Base-by-base conservation (phyloP, 345 rosid species). In the Aquilaria sinensis region DNA sequence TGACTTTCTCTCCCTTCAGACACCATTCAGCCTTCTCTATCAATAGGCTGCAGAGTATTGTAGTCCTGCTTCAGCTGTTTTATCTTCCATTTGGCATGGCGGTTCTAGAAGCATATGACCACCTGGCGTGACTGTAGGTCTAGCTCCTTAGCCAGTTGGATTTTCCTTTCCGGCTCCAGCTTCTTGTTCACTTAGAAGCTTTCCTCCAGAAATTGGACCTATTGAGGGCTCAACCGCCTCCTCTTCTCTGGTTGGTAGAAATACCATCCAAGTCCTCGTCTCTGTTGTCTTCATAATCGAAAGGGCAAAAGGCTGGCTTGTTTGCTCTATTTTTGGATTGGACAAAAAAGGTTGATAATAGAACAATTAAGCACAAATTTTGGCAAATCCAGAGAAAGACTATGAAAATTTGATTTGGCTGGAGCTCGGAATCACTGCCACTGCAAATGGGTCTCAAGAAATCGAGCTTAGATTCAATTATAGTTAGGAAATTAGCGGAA, bases 91-190 rank as follows among this genome's bases (percentile, higher is more conserved):
- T 80, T 72, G n/a, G 92, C 92, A 12, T 87, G 76, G 31, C 89
- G 82, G 70, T 81, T 86, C 67, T 83, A 82, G 55, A 86, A 83
- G 89, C 92, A 86, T 10, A 86, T 81, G 1, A 84, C 89, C 5
- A 83, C 82, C 62, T 86, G 92, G 37, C 87, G 79, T 10, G 89
- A 89, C 78, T 80, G 85, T 77, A 86, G 67, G 8, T 87, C 83
- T 2, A 86, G 78, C 47, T 86, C 87, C 43, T 69, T 80, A 5
- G 92, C 87, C 15, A 86, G 85, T 69, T 86, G 87, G 60, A 80
- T 65, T 62, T 83, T 86, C 70, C 87, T 72, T 13, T 83, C 87
- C 13, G 87, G 89, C 70, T 83, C 85, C 50, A 86, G 87, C 73
- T 78, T 81, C 63, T 83, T 86, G 62, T 81, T 87, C 4, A 63